Evolutionary conservation across 176 grass and related monocot species (phyloP).

Genomic region (Microstegium vimineum): DNA sequence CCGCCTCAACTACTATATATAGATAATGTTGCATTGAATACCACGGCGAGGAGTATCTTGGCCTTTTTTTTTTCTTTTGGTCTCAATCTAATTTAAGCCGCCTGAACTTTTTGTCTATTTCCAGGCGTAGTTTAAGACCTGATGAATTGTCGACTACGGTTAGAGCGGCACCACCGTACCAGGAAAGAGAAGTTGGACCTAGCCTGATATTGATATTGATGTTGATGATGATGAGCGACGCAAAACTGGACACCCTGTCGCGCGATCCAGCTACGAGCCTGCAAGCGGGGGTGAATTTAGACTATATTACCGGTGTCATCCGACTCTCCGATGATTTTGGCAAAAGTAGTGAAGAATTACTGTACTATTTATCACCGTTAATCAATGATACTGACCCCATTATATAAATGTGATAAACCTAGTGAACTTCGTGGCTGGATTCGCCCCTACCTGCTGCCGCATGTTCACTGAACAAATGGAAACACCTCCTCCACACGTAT

Average conservation of each 20-base stretch:
- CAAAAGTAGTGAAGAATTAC: no score
- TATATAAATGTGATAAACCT: no score
- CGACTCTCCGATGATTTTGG: no score
- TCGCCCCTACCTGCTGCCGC: no score
- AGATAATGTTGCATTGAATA: background rate
- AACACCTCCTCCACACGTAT: background rate
- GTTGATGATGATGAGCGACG: background rate
- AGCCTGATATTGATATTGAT: no score
- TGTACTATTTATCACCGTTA: no score
- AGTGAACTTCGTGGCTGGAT: no score
- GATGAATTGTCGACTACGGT: background rate
- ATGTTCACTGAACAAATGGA: conserved; percentile 3
- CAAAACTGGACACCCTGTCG: conserved; percentile 15
- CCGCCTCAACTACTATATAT: background rate
- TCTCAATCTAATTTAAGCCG: no score
- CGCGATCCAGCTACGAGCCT: background rate
- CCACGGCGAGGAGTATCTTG: background rate
- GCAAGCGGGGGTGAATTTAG: no score
- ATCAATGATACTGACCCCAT: no score
- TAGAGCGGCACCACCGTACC: no score
- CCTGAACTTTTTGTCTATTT: background rate
- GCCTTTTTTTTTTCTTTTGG: conserved; percentile 6
- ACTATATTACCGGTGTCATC: no score
- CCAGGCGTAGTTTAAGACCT: conserved; percentile 19
- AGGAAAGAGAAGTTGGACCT: background rate